Evolutionary conservation across 129 eudicot genomes (phyloP), one percentile per base, ranked within the genome.

Genomic region (Arctium lappa): DNA sequence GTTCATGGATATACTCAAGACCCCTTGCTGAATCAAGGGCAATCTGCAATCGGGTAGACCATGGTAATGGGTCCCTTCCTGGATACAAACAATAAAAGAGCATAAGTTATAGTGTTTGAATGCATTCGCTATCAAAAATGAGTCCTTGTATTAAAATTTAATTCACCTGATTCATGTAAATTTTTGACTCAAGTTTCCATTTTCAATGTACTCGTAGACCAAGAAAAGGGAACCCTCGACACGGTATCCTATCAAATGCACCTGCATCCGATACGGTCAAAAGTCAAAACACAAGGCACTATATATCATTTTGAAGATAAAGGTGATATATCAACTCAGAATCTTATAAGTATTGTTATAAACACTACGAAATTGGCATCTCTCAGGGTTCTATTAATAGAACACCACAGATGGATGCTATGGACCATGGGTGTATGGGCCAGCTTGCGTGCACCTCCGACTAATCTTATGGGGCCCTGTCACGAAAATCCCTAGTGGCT

Each of bases 1-100:
- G 98, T 69, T 95, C 99, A 72, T 95, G 99, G 46, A 95, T 95
- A 73, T 95, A 95, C 79, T 95, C 99, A 56, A 95, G 98, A 63
- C 97, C 99, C 76, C 99, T 87, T 15, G 99, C 99, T 68, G 99
- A 95, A 86, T 95, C 99, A 12, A 95, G 90, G 75, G 99, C 99
- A 50, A 95, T 91, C 80, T 95, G 99, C 79, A 95, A 91, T 80
- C 99, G 92, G 44, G 91, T 84, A 75, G 95, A 78, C 99, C 99
- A 95, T 30, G 98, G 81, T 40, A 95, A 88, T 6, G 97, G 93
- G 29, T 88, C 90, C 87, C 86, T 84, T 78, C 77, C 98, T 95
- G 83, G 3, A 85, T 88, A 82, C n/a, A 48, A 31, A 53, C 12
- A 62, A 63, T 39, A 42, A 12, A 69, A 68, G 9, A 48, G 37